A percentile compares a stretch with the other conserved stretches of the same genome.
phyloP scores from a whole-genome alignment of 805 yeast genomes.

The Candida qinlingensis region DNA sequence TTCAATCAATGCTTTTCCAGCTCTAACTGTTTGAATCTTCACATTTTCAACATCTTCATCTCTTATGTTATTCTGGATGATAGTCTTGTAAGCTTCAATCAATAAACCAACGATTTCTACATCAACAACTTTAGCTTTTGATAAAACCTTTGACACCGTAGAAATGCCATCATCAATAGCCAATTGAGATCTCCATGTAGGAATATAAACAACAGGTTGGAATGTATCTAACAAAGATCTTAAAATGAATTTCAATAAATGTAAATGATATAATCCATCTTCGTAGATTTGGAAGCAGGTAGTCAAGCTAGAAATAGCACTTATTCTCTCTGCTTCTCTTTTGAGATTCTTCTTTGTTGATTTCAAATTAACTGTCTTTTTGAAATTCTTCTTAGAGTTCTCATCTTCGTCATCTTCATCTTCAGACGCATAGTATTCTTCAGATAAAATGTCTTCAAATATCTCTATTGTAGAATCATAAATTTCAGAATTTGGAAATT shows the following conservation, averaged over 20 bases:
- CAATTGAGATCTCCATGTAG: conserved; percentile 60
- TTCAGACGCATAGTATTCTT: conserved; percentile 35
- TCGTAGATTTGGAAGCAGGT: conserved; percentile 26
- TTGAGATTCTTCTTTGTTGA: conserved; percentile 38
- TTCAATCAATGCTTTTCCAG: conserved; percentile 26
- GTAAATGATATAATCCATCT: conserved; percentile 16
- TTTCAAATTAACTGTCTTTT: conserved; percentile 28
- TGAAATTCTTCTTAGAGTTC: conserved; percentile 16
- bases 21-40: conserved; percentile 41
- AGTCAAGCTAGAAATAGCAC: conserved; percentile 32
- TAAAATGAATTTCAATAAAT: conserved; percentile 27
- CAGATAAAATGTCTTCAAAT: conserved; percentile 30
- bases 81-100: conserved; percentile 20
- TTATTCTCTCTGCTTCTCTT: conserved; percentile 43
- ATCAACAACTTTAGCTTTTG: conserved; percentile 3
- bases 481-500: conserved; percentile 28
- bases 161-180: conserved; percentile 38
- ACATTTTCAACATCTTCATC: conserved; percentile 51
- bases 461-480: conserved; percentile 31
- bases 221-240: conserved; percentile 24
- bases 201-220: conserved; percentile 23
- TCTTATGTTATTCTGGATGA: conserved; percentile 29
- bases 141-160: conserved; percentile 15
- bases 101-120: conserved; percentile 9
- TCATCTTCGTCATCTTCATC: conserved; percentile 35